phyloP scores from a whole-genome alignment of 2,329 filamentous ascomycete genomes.

The Colletotrichum chrysophilum region DNA sequence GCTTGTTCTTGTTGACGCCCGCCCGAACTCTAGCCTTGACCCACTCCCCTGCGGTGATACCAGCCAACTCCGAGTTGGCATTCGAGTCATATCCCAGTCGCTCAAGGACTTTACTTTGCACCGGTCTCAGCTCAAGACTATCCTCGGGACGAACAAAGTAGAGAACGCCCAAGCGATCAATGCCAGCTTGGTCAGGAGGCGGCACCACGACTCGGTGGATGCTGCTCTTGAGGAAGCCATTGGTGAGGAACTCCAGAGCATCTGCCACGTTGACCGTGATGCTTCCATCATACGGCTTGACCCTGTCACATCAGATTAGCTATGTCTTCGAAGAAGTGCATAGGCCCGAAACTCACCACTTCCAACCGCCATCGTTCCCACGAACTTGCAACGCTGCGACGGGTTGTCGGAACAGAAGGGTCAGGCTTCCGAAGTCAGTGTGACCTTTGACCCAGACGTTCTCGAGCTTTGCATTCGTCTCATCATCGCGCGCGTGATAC shows the following conservation, averaged over 20 bases:
- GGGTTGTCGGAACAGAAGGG: slow-evolving; percentile 62
- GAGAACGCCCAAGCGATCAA: slow-evolving; percentile 53
- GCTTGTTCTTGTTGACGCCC: slow-evolving; percentile 20
- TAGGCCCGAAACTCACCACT: slow-evolving; percentile 33
- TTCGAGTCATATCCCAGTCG: slow-evolving; percentile 31
- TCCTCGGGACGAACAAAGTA: slow-evolving; percentile 44
- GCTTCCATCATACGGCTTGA: slow-evolving; percentile 50
- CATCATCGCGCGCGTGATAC: slow-evolving; percentile 52
- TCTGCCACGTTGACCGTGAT: slow-evolving; percentile 60
- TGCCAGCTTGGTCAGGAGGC: slow-evolving; percentile 45
- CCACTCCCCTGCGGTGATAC: slow-evolving; percentile 39
- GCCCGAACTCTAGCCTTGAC: slow-evolving; percentile 36
- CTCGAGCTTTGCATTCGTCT: slow-evolving; percentile 43
- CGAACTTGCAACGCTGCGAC: slow-evolving; percentile 61
- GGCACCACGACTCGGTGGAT: slow-evolving; percentile 49
- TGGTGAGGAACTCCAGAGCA: slow-evolving; percentile 51
- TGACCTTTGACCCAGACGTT: slow-evolving; percentile 47
- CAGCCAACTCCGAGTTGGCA: slow-evolving; percentile 29
- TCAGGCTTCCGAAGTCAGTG: slow-evolving; percentile 61
- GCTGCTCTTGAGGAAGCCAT: slow-evolving; percentile 49
- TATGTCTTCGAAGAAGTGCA: too few relatives aligned
- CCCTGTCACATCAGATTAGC: slow-evolving; percentile 18
- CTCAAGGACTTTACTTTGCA: slow-evolving; percentile 35
- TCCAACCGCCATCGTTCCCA: slow-evolving; percentile 48
- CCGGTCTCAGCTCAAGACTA: slow-evolving; percentile 32